Percentiles rank a stretch among this genome's conserved stretches.
Evolutionary conservation across 108 stramenopile species (phyloP).

Genomic region (Cyclotella cryptica): DNA sequence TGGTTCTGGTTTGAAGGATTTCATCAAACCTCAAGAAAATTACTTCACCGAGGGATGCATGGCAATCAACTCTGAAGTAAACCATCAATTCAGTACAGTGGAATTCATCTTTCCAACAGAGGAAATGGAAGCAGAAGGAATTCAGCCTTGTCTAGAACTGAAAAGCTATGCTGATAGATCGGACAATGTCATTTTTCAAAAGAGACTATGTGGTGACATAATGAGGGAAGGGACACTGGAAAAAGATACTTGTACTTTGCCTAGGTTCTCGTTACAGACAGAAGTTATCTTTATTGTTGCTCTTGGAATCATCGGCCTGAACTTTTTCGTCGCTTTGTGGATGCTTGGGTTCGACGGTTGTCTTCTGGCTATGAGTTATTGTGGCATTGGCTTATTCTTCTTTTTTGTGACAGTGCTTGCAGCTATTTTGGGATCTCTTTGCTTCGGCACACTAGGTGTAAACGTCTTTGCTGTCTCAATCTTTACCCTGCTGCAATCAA

Average conservation of each 20-base stretch:
- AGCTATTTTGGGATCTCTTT: slow-evolving; percentile 35
- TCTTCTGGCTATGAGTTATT: slow-evolving; percentile 23
- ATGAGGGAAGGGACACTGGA: slow-evolving; percentile 39
- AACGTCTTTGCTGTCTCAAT: slow-evolving; percentile 40
- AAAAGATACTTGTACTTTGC: slow-evolving; percentile 30
- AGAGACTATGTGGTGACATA: slow-evolving; percentile 46
- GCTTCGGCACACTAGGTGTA: slow-evolving; percentile 31
- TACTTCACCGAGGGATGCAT: slow-evolving; percentile 59
- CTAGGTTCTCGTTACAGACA: slow-evolving; percentile 21
- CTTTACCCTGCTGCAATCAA: slow-evolving; percentile 27
- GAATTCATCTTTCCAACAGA: slow-evolving; percentile 40
- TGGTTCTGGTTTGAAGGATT: slow-evolving; percentile 44
- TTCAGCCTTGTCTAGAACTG: slow-evolving; percentile 37
- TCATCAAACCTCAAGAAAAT: slow-evolving; percentile 28
- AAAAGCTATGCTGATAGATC: slow-evolving; percentile 40
- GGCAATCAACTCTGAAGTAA: slow-evolving; percentile 51
- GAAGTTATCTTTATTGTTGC: slow-evolving; percentile 23
- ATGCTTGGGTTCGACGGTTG: slow-evolving; percentile 28
- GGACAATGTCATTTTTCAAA: slow-evolving; percentile 46
- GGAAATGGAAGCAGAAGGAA: slow-evolving; percentile 4
- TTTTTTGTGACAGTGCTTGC: slow-evolving; percentile 25
- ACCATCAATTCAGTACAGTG: slow-evolving; percentile 63
- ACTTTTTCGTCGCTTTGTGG: slow-evolving; percentile 27
- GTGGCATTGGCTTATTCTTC: slow-evolving; percentile 39
- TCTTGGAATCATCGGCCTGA: slow-evolving; percentile 15